These are phyloP conservation scores for Trifolium pratense DNA, from an alignment of 306 rosid species.

Conservation along the genomic window DNA sequence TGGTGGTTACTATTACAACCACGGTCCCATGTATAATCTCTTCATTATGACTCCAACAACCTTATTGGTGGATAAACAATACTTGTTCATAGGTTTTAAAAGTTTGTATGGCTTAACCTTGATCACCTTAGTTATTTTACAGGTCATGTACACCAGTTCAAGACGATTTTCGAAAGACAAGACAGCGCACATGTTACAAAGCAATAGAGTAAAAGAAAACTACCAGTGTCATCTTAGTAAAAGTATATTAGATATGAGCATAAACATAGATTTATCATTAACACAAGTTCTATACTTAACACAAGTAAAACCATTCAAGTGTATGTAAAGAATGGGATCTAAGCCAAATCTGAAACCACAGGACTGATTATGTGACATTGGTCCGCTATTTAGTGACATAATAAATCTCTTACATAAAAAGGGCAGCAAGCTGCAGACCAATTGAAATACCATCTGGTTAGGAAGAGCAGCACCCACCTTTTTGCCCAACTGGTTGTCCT, in stretches of 20 bases:
- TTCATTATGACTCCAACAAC: no score
- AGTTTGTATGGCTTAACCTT: not conserved
- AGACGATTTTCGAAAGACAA: not conserved
- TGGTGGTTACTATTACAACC: not conserved
- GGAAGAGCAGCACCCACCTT: constrained; percentile 62
- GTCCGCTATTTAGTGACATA: constrained; percentile 44
- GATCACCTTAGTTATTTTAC: not conserved
- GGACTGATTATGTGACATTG: constrained; percentile 39
- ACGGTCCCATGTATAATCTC: not conserved
- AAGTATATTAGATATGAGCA: constrained; percentile 14
- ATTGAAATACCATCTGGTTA: constrained; percentile 32
- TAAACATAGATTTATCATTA: constrained; percentile 44
- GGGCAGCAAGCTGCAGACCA: constrained; percentile 37
- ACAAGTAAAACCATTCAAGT: constrained; percentile 50
- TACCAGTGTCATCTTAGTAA: not conserved
- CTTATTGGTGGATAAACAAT: no score
- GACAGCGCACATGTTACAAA: not conserved
- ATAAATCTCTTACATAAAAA: constrained; percentile 43
- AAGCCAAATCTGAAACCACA: constrained; percentile 50
- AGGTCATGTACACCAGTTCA: not conserved
- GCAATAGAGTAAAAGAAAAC: not conserved
- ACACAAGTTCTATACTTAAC: constrained; percentile 44
- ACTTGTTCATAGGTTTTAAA: no score
- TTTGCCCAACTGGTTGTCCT: constrained; percentile 66
- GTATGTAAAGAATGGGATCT: constrained; percentile 52